Evolutionary conservation across 495 filamentous ascomycete species (phyloP).

Genomic region (Ramalina intermedia): DNA sequence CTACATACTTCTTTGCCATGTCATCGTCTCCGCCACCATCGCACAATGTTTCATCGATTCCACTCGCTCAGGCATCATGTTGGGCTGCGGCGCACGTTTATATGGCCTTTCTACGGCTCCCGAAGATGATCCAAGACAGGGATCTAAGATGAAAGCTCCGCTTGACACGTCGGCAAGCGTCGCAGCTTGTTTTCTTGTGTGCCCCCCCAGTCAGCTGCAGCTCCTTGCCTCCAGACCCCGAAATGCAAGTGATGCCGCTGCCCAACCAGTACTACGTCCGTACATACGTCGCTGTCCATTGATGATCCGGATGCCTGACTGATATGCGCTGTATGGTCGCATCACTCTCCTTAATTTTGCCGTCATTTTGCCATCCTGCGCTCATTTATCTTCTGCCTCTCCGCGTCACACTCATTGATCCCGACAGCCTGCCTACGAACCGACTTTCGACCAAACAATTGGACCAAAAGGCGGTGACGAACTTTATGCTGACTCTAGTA

Average conservation of each 20-base stretch:
- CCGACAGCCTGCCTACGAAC: not conserved
- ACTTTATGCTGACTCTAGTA: constrained; percentile 1
- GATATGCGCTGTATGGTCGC: too few relatives aligned
- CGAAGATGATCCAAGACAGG: not conserved
- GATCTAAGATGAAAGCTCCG: constrained; percentile 16
- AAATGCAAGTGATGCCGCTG: not conserved
- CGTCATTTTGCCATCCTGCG: too few relatives aligned
- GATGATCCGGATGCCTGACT: too few relatives aligned
- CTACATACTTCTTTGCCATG: not conserved
- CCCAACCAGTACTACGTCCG: not conserved
- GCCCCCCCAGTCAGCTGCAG: not conserved
- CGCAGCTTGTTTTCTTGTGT: constrained; percentile 3
- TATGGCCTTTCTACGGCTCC: too few relatives aligned
- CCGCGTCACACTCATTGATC: constrained; percentile 1
- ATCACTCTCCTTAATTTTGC: too few relatives aligned
- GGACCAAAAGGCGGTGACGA: constrained; percentile 9
- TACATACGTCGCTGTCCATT: not conserved
- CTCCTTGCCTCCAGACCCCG: not conserved
- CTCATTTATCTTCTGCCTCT: not conserved
- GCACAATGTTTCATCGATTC: too few relatives aligned
- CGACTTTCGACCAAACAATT: not conserved
- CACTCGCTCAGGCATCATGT: too few relatives aligned
- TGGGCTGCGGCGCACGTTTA: too few relatives aligned
- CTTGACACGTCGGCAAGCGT: constrained; percentile 19
- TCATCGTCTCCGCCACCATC: not conserved